Evolutionary conservation across 768 basidiomycete genomes (phyloP).

Genomic region (Leccinum arenicola): DNA sequence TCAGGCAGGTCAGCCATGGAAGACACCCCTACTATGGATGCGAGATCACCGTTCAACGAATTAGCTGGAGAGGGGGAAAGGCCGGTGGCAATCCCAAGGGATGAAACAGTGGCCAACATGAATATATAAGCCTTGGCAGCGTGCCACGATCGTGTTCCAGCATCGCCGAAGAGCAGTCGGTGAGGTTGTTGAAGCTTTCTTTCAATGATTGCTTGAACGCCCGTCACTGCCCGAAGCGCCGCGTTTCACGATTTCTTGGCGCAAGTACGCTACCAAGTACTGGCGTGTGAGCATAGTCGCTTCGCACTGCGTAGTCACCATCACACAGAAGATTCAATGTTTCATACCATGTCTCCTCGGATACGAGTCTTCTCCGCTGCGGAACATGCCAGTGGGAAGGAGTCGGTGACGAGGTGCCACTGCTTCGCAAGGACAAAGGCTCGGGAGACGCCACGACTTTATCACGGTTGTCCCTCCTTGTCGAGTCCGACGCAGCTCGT

Average conservation of each 20-base stretch:
- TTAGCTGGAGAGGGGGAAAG: constrained; percentile 42
- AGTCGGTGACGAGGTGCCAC: constrained; percentile 24
- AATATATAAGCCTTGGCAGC: constrained; percentile 80
- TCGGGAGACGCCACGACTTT: constrained; percentile 18
- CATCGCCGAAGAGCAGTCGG: constrained; percentile 53
- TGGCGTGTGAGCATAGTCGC: constrained; percentile 69
- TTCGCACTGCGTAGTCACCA: constrained; percentile 68
- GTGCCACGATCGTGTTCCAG: constrained; percentile 69
- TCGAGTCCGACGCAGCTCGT: constrained; percentile 48
- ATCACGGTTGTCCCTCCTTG: constrained; percentile 24
- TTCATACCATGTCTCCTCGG: constrained; percentile 89
- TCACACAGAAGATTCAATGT: constrained; percentile 85
- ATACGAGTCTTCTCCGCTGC: constrained; percentile 56
- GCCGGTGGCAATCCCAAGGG: constrained; percentile 47
- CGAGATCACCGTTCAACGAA: constrained; percentile 30
- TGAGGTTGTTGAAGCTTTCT: constrained; percentile 44
- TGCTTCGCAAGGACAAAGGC: constrained; percentile 28
- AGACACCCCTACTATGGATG: constrained; percentile 27
- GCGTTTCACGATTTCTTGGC: constrained; percentile 68
- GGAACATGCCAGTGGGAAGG: constrained; percentile 32
- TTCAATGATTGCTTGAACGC: constrained; percentile 45
- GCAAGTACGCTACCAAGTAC: constrained; percentile 79
- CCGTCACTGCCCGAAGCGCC: constrained; percentile 46
- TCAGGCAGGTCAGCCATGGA: constrained; percentile 29
- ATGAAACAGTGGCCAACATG: constrained; percentile 69